phyloP scores from a whole-genome alignment of 2,329 filamentous ascomycete genomes.

The Hymenoscyphus repandus region DNA sequence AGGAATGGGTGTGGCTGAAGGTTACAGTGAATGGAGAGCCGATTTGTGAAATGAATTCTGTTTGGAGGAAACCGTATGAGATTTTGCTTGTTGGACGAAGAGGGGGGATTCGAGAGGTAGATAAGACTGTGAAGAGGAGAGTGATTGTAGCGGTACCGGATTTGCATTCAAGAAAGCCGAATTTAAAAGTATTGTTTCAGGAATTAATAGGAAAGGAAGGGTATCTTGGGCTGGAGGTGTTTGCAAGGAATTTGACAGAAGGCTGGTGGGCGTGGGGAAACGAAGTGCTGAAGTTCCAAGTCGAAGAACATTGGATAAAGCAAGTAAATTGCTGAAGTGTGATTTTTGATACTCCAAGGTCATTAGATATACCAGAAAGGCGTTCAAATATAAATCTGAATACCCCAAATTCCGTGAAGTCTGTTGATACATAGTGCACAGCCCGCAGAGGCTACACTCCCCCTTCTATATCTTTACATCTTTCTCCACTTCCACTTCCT shows the following conservation, averaged over 20 bases:
- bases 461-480: slow-evolving; percentile 24
- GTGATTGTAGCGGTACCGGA: slow-evolving; percentile 69
- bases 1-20: slow-evolving; percentile 79
- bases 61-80: slow-evolving; percentile 74
- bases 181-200: slow-evolving; percentile 56
- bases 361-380: too few relatives aligned
- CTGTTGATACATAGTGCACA: slow-evolving; percentile 24
- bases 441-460: background rate
- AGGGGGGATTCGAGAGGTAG: background rate
- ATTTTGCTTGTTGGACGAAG: slow-evolving; percentile 53
- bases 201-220: slow-evolving; percentile 42
- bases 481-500: slow-evolving; percentile 28
- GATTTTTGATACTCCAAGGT: too few relatives aligned
- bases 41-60: slow-evolving; percentile 52
- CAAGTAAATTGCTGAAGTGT: slow-evolving; percentile 8
- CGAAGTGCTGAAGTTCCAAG: slow-evolving; percentile 66
- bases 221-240: slow-evolving; percentile 66
- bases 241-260: slow-evolving; percentile 66
- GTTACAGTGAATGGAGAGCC: slow-evolving; percentile 61
- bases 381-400: slow-evolving; percentile 10
- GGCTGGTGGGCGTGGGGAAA: slow-evolving; percentile 80
- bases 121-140: slow-evolving; percentile 37
- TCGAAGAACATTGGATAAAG: slow-evolving; percentile 40
- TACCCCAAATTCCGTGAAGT: background rate
- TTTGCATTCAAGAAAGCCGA: slow-evolving; percentile 74